Evolutionary conservation across 345 rosid genomes (phyloP), one percentile per base, ranked within the genome.

Genomic region (Mercurialis annua): DNA sequence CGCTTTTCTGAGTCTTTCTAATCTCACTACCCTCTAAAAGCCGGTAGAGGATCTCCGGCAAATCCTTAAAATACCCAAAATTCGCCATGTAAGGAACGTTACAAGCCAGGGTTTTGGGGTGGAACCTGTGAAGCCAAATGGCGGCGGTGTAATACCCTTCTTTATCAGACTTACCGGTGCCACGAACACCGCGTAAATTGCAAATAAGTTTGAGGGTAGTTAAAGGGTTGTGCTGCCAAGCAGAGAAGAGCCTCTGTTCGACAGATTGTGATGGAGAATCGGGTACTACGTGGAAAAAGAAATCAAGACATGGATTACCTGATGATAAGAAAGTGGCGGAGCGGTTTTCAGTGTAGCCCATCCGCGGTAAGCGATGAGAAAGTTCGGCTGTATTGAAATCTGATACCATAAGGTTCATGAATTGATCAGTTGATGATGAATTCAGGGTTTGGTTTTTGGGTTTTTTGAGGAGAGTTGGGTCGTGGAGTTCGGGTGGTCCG

Each of bases 51-150:
- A 88, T 77, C 81, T 90, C 90, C 0, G 78, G 87, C 27, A 88
- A 79, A 49, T 88, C 95, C 62, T 82, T 90, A 33, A 86, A 78
- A 70, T 76, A 86, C 0, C 97, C 97, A 42, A 90, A 85, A 10
- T 52, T 47, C 0, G 71, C 82, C 36, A 83, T 67, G 0, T 76
- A 34, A 2, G 78, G 80, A 14, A 78, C 72, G 33, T 80, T 90
- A 53, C 78, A 78, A 0, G 92, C 86, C 1, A 89, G 77, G 1
- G 90, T 87, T 65, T 77, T 79, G 6, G 96, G 93, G 66, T 84
- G 87, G 66, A 76, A 43, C 15, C 65, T 46, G 40, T 84, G 86
- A 9, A 87, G 77, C 92, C 92, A 89, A 27, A 81, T 34, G 2
- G 89, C 88, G 10, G 85, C 88, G 0, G 79, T 64, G 26, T 76